A percentile compares a stretch with the other conserved stretches of the same genome.
phyloP scores from a whole-genome alignment of 176 grass and related monocot genomes.

The Oryza punctata region DNA sequence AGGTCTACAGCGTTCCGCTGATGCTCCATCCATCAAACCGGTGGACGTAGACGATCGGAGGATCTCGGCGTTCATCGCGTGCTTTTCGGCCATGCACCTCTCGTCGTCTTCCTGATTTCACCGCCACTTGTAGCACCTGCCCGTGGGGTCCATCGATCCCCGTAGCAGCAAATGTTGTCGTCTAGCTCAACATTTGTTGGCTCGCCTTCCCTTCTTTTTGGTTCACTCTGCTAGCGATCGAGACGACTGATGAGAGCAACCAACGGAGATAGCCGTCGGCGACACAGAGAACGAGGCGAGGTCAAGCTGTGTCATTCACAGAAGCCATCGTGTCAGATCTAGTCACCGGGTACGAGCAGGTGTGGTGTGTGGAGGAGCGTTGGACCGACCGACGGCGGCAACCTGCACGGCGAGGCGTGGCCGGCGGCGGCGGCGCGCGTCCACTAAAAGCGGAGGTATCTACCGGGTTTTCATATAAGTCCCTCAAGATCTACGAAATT shows the following conservation, averaged over 20 bases:
- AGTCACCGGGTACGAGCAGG: not conserved
- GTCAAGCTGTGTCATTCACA: too few species aligned
- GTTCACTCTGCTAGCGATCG: not conserved
- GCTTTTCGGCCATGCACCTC: not conserved
- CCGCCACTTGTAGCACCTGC: not conserved
- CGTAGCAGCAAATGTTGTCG: not conserved
- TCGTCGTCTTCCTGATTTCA: not conserved
- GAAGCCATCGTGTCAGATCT: not conserved
- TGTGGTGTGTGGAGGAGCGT: not conserved
- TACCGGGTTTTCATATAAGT: not conserved
- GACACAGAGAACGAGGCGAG: not conserved
- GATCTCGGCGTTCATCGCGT: not conserved
- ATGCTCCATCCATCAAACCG: not conserved
- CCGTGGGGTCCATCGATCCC: not conserved
- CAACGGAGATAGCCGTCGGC: not conserved
- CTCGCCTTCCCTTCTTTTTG: not conserved
- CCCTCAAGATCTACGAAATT: conserved; percentile 7
- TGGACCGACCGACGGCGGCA: not conserved
- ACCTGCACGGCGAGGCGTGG: not conserved
- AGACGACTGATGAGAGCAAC: not conserved
- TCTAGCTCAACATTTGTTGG: not conserved
- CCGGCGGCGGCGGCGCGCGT: not conserved
- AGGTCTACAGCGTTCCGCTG: not conserved
- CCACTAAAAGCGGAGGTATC: conserved; percentile 1
- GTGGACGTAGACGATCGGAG: not conserved